A percentile compares a stretch with the other conserved stretches of the same genome.
Evolutionary conservation across 2,329 filamentous ascomycete genomes (phyloP).

Genomic region (Colletotrichum falcatum): DNA sequence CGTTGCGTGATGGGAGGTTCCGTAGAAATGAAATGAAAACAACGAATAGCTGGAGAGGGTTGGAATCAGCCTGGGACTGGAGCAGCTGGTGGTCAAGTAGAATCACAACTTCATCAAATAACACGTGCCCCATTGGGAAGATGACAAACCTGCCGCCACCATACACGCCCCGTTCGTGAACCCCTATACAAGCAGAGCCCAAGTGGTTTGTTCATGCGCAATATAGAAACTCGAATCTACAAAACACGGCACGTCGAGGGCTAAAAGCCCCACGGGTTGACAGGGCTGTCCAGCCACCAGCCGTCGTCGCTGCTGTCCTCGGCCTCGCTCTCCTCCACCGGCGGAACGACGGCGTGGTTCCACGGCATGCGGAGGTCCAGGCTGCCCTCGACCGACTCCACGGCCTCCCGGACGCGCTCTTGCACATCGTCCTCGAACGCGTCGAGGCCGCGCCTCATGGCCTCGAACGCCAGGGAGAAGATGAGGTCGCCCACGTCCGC

Average conservation of each 20-base stretch:
- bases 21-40: too few species aligned
- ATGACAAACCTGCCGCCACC: too few species aligned
- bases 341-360: neutral
- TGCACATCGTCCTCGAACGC: neutral
- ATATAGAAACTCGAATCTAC: neutral
- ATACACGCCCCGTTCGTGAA: too few species aligned
- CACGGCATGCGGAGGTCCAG: neutral
- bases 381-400: neutral
- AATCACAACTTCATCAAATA: too few species aligned
- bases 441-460: neutral
- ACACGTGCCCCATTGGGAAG: neutral
- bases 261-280: neutral
- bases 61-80: too few species aligned
- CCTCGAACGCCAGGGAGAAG: neutral
- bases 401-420: fast-evolving
- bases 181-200: too few species aligned
- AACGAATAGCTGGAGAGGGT: too few species aligned
- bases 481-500: neutral
- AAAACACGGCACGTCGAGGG: fast-evolving
- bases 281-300: too few species aligned
- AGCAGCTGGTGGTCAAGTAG: too few species aligned
- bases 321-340: fast-evolving
- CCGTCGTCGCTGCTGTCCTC: neutral
- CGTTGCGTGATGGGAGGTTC: too few species aligned
- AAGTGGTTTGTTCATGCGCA: neutral